phyloP scores from a whole-genome alignment of 352 stramenopile species.

The Blastocystis sp. region DNA sequence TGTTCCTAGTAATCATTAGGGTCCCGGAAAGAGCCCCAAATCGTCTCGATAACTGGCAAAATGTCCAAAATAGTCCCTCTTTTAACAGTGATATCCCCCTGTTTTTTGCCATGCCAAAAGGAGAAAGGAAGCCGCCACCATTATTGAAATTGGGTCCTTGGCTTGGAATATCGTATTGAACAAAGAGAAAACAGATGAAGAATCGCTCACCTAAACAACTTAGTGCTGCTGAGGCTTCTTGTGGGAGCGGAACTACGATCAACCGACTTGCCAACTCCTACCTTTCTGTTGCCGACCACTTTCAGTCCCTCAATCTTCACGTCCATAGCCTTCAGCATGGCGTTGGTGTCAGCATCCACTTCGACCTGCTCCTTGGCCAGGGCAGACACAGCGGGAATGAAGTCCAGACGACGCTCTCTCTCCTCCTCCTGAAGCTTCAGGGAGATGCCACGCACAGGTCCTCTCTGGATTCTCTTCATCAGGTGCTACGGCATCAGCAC shows the following conservation, averaged over 20 bases:
- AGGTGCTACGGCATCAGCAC: conserved; percentile 69
- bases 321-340: conserved; percentile 87
- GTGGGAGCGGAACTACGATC: conserved; percentile 1
- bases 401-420: conserved; percentile 95
- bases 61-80: too few relatives aligned
- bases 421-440: conserved; percentile 99
- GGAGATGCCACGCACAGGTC: conserved; percentile 95
- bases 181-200: too few relatives aligned
- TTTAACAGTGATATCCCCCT: too few relatives aligned
- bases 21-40: too few relatives aligned
- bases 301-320: conserved; percentile 65
- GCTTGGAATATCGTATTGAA: too few relatives aligned
- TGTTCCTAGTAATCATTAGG: too few relatives aligned
- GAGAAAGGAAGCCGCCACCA: too few relatives aligned
- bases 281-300: neutral
- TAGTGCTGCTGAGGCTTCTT: conserved; percentile 32
- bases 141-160: too few relatives aligned
- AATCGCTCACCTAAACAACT: too few relatives aligned
- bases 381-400: conserved; percentile 91
- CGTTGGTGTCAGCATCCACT: conserved; percentile 94
- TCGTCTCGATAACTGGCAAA: too few relatives aligned
- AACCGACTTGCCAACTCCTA: neutral
- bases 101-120: too few relatives aligned
- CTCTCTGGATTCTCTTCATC: conserved; percentile 99
- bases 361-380: conserved; percentile 82